Percentiles rank a stretch among this genome's conserved stretches.
Evolutionary conservation across 2,329 filamentous ascomycete genomes (phyloP).

Genomic region (Penicillium sp.): DNA sequence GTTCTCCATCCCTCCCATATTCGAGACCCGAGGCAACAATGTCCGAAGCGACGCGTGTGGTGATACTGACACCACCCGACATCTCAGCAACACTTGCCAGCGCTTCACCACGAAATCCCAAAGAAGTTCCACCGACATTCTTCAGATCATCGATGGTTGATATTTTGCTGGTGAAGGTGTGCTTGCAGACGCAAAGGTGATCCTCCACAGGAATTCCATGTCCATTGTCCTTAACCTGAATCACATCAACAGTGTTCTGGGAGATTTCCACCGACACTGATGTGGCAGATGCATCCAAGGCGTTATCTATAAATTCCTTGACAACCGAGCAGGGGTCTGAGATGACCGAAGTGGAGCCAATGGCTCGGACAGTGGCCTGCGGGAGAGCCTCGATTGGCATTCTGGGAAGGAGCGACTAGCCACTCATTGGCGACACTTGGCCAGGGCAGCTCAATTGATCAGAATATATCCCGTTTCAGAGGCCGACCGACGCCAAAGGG

Average conservation of each 20-base stretch:
- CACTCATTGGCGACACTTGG: slow-evolving; percentile 6
- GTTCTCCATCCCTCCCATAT: slow-evolving; percentile 54
- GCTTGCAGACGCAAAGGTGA: slow-evolving; percentile 56
- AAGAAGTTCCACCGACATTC: slow-evolving; percentile 56
- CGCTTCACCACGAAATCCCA: slow-evolving; percentile 68
- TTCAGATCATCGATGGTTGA: slow-evolving; percentile 57
- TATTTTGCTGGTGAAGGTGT: slow-evolving; percentile 67
- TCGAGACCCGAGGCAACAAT: slow-evolving; percentile 54
- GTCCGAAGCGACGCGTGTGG: slow-evolving; percentile 61
- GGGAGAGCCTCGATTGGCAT: slow-evolving; percentile 53
- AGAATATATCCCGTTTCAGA: neutral
- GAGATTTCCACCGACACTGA: slow-evolving; percentile 61
- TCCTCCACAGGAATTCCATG: slow-evolving; percentile 62
- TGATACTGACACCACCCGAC: slow-evolving; percentile 55
- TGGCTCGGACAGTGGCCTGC: slow-evolving; percentile 48
- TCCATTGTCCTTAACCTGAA: slow-evolving; percentile 67
- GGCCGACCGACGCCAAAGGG: too few species aligned
- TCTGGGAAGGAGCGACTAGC: slow-evolving; percentile 14
- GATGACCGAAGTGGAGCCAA: slow-evolving; percentile 61
- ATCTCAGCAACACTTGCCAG: slow-evolving; percentile 64
- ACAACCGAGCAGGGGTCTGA: slow-evolving; percentile 59
- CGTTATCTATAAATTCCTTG: slow-evolving; percentile 69
- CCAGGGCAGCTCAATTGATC: neutral
- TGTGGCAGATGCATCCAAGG: slow-evolving; percentile 64
- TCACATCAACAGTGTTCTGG: slow-evolving; percentile 60